phyloP scores from a whole-genome alignment of 768 basidiomycete species.

The Trametes gibbosa region DNA sequence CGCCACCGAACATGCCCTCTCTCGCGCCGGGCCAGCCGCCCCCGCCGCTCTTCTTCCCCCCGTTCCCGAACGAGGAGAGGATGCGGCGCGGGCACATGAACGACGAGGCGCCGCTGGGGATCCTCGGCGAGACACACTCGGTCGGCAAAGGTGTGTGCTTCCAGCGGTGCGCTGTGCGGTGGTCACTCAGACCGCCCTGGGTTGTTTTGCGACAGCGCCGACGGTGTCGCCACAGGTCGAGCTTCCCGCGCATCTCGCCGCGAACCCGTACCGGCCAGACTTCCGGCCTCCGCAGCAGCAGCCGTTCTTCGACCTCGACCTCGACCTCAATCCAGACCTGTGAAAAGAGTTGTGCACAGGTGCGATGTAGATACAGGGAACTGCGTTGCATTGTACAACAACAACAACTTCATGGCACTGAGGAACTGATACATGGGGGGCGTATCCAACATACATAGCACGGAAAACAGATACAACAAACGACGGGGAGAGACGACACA shows the following conservation, averaged over 20 bases:
- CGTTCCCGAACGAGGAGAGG: conserved; percentile 89
- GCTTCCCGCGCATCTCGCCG: conserved; percentile 49
- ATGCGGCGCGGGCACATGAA: conserved; percentile 82
- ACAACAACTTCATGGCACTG: background rate
- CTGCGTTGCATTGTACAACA: background rate
- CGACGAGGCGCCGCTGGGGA: conserved; percentile 74
- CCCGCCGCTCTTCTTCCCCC: conserved; percentile 81
- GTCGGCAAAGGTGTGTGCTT: conserved; percentile 66
- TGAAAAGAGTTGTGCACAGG: conserved; percentile 30
- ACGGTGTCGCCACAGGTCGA: conserved; percentile 59
- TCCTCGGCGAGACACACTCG: conserved; percentile 77
- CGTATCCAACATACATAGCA: background rate
- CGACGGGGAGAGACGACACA: background rate
- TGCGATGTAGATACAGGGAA: no score
- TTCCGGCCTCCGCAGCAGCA: conserved; percentile 56
- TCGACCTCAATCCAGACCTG: conserved; percentile 83
- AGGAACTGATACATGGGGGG: background rate
- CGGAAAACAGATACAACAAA: background rate
- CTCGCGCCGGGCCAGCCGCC: conserved; percentile 70
- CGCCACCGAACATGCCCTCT: conserved; percentile 85
- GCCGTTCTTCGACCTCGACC: conserved; percentile 69
- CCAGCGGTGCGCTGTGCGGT: no score
- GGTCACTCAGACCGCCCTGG: no score
- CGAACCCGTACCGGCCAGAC: conserved; percentile 73
- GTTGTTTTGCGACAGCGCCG: conserved; percentile 43